Percentiles rank a stretch among this genome's conserved stretches.
phyloP scores from a whole-genome alignment of 2,329 filamentous ascomycete species.

The Leptographium procerum region DNA sequence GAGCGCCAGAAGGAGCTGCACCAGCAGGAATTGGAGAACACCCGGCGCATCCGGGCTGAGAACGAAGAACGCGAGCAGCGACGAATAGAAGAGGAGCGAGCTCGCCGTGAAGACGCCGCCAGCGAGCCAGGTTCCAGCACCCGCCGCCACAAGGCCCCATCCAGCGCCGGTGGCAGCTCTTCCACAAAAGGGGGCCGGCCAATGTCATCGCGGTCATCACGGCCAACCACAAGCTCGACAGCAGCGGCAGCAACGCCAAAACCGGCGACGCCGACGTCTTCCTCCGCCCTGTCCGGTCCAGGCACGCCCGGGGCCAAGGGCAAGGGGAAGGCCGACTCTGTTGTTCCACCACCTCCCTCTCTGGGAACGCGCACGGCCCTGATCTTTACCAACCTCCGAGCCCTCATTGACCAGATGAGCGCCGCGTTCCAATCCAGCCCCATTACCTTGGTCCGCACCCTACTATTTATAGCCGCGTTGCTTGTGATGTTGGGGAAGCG shows the following conservation, averaged over 20 bases:
- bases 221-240: background rate
- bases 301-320: conserved; percentile 2
- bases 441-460: conserved; percentile 43
- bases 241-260: background rate
- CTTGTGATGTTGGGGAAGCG: conserved; percentile 63
- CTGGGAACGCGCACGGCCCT: conserved; percentile 38
- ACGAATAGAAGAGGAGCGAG: conserved; percentile 42
- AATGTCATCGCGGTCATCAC: conserved; percentile 19
- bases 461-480: conserved; percentile 73
- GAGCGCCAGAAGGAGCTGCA: conserved; percentile 45
- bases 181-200: conserved; percentile 18
- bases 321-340: conserved; percentile 21
- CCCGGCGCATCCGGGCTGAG: conserved; percentile 41
- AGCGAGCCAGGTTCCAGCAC: background rate
- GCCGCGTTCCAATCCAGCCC: conserved; percentile 44
- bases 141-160: conserved; percentile 47
- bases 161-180: conserved; percentile 20
- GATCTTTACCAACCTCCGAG: conserved; percentile 40
- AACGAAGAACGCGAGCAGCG: conserved; percentile 45
- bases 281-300: too few species aligned
- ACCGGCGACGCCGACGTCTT: too few species aligned
- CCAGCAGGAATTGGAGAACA: conserved; percentile 45
- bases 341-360: conserved; percentile 20
- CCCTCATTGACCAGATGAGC: conserved; percentile 39
- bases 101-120: conserved; percentile 36